Conservation (phyloP, 2,329 filamentous ascomycete species). For the Ophiostoma montium region DNA sequence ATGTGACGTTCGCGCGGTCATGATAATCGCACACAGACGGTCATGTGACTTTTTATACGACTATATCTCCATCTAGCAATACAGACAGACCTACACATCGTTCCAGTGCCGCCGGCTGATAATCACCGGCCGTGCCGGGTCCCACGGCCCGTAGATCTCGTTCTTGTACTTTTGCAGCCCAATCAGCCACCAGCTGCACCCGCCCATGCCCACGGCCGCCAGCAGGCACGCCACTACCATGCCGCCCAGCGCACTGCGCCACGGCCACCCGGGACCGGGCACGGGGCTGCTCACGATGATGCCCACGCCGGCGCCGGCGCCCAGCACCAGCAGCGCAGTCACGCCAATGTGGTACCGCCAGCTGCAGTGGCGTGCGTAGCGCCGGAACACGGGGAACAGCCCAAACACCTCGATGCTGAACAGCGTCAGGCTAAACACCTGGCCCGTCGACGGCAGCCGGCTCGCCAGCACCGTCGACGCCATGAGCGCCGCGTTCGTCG, state of each 20-base stretch:
- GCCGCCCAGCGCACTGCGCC: conserved; percentile 50
- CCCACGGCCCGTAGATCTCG: conserved; percentile 95
- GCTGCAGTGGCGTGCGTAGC: conserved; percentile 68
- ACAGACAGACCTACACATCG: conserved; percentile 16
- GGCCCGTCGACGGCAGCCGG: conserved; percentile 73
- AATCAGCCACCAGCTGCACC: conserved; percentile 97
- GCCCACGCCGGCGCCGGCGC: conserved; percentile 66
- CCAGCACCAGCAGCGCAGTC: conserved; percentile 61
- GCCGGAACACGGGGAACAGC: conserved; percentile 91
- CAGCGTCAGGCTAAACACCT: conserved; percentile 87
- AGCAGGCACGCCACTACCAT: conserved; percentile 62
- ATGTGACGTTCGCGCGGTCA: too few relatives aligned
- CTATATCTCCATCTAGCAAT: too few relatives aligned
- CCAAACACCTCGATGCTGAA: conserved; percentile 98
- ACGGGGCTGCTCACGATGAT: conserved; percentile 44
- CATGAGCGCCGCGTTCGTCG: conserved; percentile 94
- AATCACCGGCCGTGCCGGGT: conserved; percentile 81
- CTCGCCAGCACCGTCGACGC: conserved; percentile 88
- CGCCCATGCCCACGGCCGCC: conserved; percentile 69
- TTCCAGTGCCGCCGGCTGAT: conserved; percentile 49
- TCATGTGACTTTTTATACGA: too few relatives aligned
- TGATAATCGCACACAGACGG: too few relatives aligned
- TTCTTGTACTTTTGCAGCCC: conserved; percentile 98
- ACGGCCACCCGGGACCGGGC: conserved; percentile 29
- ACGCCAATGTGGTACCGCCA: conserved; percentile 69